phyloP scores from a whole-genome alignment of 1,284 basidiomycete species.

The Anthracocystis walkeri region DNA sequence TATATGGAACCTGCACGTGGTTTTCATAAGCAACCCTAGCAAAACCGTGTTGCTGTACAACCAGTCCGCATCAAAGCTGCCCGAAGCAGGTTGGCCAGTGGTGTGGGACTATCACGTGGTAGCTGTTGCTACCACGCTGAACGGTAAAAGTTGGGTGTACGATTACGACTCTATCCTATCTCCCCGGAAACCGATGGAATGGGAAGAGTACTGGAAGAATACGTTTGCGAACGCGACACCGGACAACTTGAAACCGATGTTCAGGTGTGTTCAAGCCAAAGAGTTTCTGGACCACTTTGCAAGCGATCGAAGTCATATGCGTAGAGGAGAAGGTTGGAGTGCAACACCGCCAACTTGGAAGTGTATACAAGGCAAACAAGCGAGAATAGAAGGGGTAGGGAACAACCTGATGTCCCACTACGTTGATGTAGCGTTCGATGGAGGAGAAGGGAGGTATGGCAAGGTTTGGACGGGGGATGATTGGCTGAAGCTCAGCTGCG shows the following conservation, averaged over 20 bases:
- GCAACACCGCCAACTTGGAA: constrained; percentile 31
- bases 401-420: constrained; percentile 43
- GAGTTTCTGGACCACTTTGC: constrained; percentile 40
- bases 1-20: constrained; percentile 41
- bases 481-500: constrained; percentile 10
- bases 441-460: constrained; percentile 4
- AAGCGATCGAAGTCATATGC: constrained; percentile 59
- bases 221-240: constrained; percentile 23
- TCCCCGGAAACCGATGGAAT: not conserved
- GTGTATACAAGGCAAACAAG: constrained; percentile 13
- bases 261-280: constrained; percentile 29
- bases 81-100: constrained; percentile 33
- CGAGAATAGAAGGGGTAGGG: not conserved
- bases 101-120: constrained; percentile 64
- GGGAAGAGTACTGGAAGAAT: constrained; percentile 14
- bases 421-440: constrained; percentile 15
- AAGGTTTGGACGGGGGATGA: not conserved
- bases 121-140: constrained; percentile 16
- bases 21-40: constrained; percentile 49
- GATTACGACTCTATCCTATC: constrained; percentile 46
- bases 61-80: constrained; percentile 39
- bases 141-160: constrained; percentile 49
- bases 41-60: constrained; percentile 44
- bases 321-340: constrained; percentile 4
- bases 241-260: constrained; percentile 18